Conservation (phyloP, 1,284 basidiomycete genomes). For the Melampsora larici-populina region DNA sequence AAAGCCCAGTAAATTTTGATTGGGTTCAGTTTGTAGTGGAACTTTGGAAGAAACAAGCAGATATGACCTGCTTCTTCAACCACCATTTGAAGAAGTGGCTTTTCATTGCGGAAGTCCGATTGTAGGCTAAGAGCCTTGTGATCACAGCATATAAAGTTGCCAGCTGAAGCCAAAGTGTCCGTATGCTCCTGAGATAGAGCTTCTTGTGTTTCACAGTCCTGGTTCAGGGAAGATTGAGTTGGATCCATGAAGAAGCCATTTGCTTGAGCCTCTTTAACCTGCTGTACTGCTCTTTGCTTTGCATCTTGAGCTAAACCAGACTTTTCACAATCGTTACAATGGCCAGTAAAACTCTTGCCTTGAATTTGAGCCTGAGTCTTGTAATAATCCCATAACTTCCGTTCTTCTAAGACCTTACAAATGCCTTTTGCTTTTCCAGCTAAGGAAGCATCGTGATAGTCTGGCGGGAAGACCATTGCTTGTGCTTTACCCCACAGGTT, state of each 20-base stretch:
- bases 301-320: constrained; percentile 10
- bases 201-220: background rate
- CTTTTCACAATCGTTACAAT: background rate
- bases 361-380: background rate
- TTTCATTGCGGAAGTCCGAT: background rate
- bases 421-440: constrained; percentile 18
- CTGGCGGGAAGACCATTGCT: background rate
- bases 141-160: background rate
- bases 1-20: constrained; percentile 9
- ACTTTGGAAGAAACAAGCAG: too few relatives aligned
- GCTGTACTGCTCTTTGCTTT: background rate
- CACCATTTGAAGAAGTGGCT: background rate
- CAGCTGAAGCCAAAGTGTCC: background rate
- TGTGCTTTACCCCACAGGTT: background rate
- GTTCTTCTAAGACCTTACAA: background rate
- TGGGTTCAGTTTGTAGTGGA: constrained; percentile 12
- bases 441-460: background rate
- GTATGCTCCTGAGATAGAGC: too few relatives aligned
- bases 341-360: background rate
- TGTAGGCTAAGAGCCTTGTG: background rate
- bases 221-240: background rate
- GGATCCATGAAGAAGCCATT: background rate
- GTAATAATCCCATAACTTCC: background rate
- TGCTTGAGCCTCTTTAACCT: constrained; percentile 7
- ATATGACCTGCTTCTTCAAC: constrained; percentile 8